Percentiles rank a stretch among this genome's conserved stretches.
phyloP scores from a whole-genome alignment of 2,329 filamentous ascomycete species.

The Fusarium gaditjirri region DNA sequence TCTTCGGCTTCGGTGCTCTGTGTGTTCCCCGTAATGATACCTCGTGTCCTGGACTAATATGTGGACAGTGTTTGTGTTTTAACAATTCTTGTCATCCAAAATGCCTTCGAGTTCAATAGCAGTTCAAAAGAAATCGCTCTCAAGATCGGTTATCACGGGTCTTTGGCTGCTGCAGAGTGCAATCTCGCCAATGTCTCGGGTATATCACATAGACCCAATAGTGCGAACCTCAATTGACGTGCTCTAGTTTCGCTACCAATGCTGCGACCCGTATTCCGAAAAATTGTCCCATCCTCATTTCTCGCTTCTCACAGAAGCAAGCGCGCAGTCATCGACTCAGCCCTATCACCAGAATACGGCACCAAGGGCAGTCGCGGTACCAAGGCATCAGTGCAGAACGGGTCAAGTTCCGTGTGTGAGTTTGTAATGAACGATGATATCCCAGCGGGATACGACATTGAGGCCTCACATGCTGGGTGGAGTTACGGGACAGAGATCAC shows the following conservation, averaged over 20 bases:
- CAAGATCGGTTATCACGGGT: conserved; percentile 38
- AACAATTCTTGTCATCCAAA: conserved; percentile 39
- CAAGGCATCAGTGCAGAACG: background rate
- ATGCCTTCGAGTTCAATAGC: conserved; percentile 29
- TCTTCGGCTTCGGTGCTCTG: conserved; percentile 47
- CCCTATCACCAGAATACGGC: background rate
- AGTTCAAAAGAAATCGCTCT: conserved; percentile 38
- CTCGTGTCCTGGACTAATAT: background rate
- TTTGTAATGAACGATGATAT: conserved; percentile 9
- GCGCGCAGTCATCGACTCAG: conserved; percentile 1
- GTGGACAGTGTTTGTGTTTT: conserved; percentile 34
- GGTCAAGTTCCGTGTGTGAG: conserved; percentile 15
- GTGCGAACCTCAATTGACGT: fast-evolving
- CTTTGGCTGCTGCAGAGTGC: conserved; percentile 43
- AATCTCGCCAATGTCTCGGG: conserved; percentile 44
- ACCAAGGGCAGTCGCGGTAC: background rate
- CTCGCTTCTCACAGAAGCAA: conserved; percentile 9
- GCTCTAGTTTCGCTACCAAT: conserved; percentile 31
- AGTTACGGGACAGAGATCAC: conserved; percentile 21
- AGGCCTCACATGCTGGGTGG: conserved; percentile 21
- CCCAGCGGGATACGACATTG: conserved; percentile 16
- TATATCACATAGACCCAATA: background rate
- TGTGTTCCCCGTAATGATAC: conserved; percentile 4
- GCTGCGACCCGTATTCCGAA: conserved; percentile 26
- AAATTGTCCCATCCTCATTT: conserved; percentile 16